Evolutionary conservation across 441 rosid genomes (phyloP).

Genomic region (Brassica hybrid): DNA sequence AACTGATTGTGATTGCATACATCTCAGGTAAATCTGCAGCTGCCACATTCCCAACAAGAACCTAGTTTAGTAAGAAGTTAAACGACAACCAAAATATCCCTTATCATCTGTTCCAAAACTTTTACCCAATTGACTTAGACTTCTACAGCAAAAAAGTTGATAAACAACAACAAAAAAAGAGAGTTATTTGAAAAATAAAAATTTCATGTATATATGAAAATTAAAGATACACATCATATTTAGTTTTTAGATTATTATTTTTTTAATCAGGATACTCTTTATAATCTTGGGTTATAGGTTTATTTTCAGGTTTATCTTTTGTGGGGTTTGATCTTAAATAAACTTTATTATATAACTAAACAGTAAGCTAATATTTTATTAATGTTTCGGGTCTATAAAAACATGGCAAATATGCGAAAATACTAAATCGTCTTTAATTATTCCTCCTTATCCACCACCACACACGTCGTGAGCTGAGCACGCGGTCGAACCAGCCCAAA

Average conservation of each 20-base stretch:
- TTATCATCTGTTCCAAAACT: background rate
- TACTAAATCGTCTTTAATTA: background rate
- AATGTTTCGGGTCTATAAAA: background rate
- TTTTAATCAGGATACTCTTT: background rate
- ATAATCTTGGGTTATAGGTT: background rate
- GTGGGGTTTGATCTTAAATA: background rate
- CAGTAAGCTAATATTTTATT: background rate
- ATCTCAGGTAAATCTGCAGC: conserved; percentile 96
- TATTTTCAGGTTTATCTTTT: background rate
- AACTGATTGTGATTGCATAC: conserved; percentile 36
- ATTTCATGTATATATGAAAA: background rate
- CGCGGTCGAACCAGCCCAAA: background rate
- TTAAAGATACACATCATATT: background rate
- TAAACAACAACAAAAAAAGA: conserved; percentile 48
- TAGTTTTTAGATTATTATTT: background rate
- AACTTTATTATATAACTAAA: background rate
- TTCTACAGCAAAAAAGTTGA: background rate
- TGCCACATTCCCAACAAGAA: conserved; percentile 83
- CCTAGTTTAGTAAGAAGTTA: conserved; percentile 53
- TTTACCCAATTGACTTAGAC: background rate
- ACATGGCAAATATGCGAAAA: background rate
- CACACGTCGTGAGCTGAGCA: background rate
- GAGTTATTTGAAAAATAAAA: background rate
- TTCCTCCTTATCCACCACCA: conserved; percentile 28
- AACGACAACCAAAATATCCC: conserved; percentile 34